Percentiles rank a stretch among this genome's conserved stretches.
phyloP scores from a whole-genome alignment of 1,139 yeast species.

The Yamadazyma buinensis region DNA sequence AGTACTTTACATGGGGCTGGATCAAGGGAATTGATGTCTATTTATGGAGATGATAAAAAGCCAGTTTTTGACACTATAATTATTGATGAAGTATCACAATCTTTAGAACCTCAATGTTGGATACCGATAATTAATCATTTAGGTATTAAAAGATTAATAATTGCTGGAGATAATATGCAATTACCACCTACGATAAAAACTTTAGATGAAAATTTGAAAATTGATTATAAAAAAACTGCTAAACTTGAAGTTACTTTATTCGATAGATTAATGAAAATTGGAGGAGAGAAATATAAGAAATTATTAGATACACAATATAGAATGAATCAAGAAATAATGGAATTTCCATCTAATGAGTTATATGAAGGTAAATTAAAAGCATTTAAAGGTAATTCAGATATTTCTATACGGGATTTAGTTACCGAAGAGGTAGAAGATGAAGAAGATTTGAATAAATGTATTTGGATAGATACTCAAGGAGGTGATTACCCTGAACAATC shows the following conservation, averaged over 20 bases:
- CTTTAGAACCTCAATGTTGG: slow-evolving; percentile 96
- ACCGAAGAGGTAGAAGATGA: slow-evolving; percentile 32
- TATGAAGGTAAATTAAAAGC: slow-evolving; percentile 66
- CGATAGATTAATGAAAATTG: slow-evolving; percentile 63
- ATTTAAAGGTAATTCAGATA: slow-evolving; percentile 51
- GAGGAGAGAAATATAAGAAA: slow-evolving; percentile 46
- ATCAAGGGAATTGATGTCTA: slow-evolving; percentile 56
- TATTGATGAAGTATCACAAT: slow-evolving; percentile 93
- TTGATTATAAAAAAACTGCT: slow-evolving; percentile 27
- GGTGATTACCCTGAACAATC: slow-evolving; percentile 70
- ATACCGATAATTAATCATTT: slow-evolving; percentile 76
- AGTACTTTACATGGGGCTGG: slow-evolving; percentile 90
- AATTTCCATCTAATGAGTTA: slow-evolving; percentile 66
- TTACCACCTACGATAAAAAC: slow-evolving; percentile 73
- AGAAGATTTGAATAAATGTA: slow-evolving; percentile 28
- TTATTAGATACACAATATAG: slow-evolving; percentile 76
- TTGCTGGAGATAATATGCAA: slow-evolving; percentile 88
- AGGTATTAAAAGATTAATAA: slow-evolving; percentile 56
- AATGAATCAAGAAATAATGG: slow-evolving; percentile 78
- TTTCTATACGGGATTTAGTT: slow-evolving; percentile 53
- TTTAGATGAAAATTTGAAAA: slow-evolving; percentile 25
- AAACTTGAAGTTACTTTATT: slow-evolving; percentile 65
- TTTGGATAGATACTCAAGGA: slow-evolving; percentile 95
- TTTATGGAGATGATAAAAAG: slow-evolving; percentile 29
- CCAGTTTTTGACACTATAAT: slow-evolving; percentile 74